Percentiles rank a stretch among this genome's conserved stretches.
phyloP scores from a whole-genome alignment of 441 rosid species.

The Geranium incanum region DNA sequence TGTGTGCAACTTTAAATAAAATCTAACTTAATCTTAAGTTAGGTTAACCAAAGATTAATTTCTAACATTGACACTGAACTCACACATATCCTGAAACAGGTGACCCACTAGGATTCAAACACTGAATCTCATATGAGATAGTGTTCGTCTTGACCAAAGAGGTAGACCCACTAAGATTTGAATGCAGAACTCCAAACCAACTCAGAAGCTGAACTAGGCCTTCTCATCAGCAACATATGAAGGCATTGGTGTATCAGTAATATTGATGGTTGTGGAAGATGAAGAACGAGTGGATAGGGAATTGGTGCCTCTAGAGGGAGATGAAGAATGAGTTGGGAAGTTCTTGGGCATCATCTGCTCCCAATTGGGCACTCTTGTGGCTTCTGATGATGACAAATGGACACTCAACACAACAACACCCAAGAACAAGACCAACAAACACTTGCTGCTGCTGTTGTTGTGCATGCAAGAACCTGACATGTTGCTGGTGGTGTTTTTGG shows the following conservation, averaged over 20 bases:
- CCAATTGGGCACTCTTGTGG: conserved; percentile 66
- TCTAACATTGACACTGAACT: too few species aligned
- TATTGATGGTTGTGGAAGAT: conserved; percentile 32
- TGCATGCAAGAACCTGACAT: conserved; percentile 38
- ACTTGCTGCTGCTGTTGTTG: conserved; percentile 21
- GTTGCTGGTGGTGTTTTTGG: conserved; percentile 14
- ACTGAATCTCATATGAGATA: too few species aligned
- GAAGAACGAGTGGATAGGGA: conserved; percentile 25
- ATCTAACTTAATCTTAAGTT: too few species aligned
- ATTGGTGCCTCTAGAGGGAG: conserved; percentile 89
- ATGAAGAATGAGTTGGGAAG: conserved; percentile 60
- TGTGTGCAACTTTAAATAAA: too few species aligned
- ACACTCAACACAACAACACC: conserved; percentile 31
- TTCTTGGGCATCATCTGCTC: conserved; percentile 88
- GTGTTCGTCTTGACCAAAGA: neutral
- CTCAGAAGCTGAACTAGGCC: conserved; percentile 27
- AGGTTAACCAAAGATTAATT: too few species aligned
- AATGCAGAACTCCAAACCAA: too few species aligned
- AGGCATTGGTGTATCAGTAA: conserved; percentile 28
- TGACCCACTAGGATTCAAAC: too few species aligned
- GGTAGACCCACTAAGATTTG: neutral
- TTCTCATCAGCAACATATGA: conserved; percentile 40
- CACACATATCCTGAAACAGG: too few species aligned
- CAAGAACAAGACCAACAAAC: conserved; percentile 30
- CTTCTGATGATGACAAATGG: conserved; percentile 34